phyloP scores from a whole-genome alignment of 1,284 basidiomycete species.

The Ceratorhiza oryzae-sativae region DNA sequence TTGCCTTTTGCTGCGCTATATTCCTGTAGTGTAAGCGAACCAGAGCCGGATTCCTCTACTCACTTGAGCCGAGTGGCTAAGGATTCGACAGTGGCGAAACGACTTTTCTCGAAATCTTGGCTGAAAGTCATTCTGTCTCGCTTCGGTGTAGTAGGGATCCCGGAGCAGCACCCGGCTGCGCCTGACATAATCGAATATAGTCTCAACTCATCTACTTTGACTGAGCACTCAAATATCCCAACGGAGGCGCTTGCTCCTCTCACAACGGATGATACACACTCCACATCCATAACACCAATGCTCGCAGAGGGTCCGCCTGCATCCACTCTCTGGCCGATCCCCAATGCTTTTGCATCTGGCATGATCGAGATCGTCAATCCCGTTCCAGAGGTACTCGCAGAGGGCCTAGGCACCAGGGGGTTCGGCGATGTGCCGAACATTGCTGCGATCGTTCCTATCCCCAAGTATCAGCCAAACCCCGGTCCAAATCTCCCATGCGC shows the following conservation, averaged over 20 bases:
- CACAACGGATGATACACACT: background rate
- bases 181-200: background rate
- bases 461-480: background rate
- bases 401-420: background rate
- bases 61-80: background rate
- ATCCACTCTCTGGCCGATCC: background rate
- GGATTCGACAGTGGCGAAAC: background rate
- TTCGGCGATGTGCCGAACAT: constrained; percentile 17
- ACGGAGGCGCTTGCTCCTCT: too few species aligned
- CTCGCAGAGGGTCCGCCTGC: background rate
- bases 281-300: background rate
- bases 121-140: background rate
- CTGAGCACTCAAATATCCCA: background rate
- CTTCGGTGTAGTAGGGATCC: background rate
- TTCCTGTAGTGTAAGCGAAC: background rate
- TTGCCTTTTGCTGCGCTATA: constrained; percentile 1
- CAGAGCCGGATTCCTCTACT: background rate
- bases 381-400: background rate
- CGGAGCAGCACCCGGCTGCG: background rate
- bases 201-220: background rate
- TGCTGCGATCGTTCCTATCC: constrained; percentile 19
- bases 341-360: background rate
- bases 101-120: background rate
- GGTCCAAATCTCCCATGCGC: constrained; percentile 14
- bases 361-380: constrained; percentile 1